A percentile compares a stretch with the other conserved stretches of the same genome.
These are phyloP conservation scores for Fusarium praegraminearum DNA, from an alignment of 2,329 filamentous ascomycete genomes.

Conservation along the genomic window DNA sequence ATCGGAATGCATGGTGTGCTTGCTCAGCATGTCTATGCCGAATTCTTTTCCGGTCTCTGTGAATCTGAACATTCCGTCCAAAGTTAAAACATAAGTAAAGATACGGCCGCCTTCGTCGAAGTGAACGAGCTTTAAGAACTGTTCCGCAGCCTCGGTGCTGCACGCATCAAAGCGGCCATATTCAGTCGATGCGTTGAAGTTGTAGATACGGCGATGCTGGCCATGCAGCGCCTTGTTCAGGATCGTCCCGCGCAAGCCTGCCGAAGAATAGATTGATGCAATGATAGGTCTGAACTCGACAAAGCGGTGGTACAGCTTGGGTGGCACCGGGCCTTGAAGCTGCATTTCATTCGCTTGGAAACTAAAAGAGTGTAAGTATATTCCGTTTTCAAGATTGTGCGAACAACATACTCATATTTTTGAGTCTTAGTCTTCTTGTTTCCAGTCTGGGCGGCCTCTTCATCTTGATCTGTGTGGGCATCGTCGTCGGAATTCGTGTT, in stretches of 20 bases:
- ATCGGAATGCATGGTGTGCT: constrained; percentile 97
- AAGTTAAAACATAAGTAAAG: constrained; percentile 91
- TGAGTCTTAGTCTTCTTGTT: constrained; percentile 67
- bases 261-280: constrained; percentile 85
- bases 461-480: constrained; percentile 35
- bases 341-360: constrained; percentile 96
- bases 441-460: constrained; percentile 39
- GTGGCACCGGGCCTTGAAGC: constrained; percentile 83
- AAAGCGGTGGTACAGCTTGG: constrained; percentile 86
- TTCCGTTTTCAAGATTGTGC: neutral
- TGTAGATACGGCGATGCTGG: constrained; percentile 90
- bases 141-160: constrained; percentile 76
- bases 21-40: constrained; percentile 90
- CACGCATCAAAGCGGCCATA: constrained; percentile 76
- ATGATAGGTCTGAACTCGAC: constrained; percentile 95
- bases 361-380: constrained; percentile 57
- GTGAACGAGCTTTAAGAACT: constrained; percentile 88
- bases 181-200: constrained; percentile 81
- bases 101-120: constrained; percentile 87
- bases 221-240: constrained; percentile 89
- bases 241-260: constrained; percentile 81
- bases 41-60: constrained; percentile 97
- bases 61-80: constrained; percentile 88
- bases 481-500: constrained; percentile 68
- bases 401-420: constrained; percentile 78